These are phyloP conservation scores for Nidularia sp. DNA, from an alignment of 768 basidiomycete genomes.

Conservation along the genomic window DNA sequence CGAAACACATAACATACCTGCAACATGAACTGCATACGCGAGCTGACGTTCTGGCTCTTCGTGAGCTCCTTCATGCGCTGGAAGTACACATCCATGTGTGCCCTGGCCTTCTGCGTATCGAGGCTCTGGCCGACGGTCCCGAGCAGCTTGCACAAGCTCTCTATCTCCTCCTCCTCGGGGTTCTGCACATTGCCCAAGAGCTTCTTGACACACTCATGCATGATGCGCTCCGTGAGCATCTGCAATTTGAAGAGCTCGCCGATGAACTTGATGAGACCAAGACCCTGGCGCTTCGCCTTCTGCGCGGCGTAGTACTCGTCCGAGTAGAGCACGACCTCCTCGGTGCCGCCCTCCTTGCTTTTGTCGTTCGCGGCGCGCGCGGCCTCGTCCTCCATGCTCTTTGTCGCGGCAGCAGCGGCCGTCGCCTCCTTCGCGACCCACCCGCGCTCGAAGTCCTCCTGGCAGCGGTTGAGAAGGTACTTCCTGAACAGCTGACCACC, in stretches of 20 bases:
- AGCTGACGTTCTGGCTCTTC: conserved; percentile 69
- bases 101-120: conserved; percentile 76
- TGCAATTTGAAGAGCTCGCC: conserved; percentile 99
- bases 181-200: conserved; percentile 89
- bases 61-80: conserved; percentile 80
- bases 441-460: conserved; percentile 95
- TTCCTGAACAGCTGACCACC: conserved; percentile 96
- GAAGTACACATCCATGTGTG: conserved; percentile 93
- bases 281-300: conserved; percentile 95
- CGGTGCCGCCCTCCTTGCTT: conserved; percentile 40
- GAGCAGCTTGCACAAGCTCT: conserved; percentile 90
- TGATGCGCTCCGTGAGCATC: conserved; percentile 97
- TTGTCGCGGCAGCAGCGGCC: conserved; percentile 80
- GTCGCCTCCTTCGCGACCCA: conserved; percentile 89
- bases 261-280: conserved; percentile 96
- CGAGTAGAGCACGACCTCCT: conserved; percentile 79
- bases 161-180: conserved; percentile 97
- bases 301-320: conserved; percentile 96
- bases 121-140: conserved; percentile 83
- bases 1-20: conserved; percentile 52
- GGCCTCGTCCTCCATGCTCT: conserved; percentile 83
- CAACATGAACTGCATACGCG: conserved; percentile 94
- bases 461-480: conserved; percentile 94
- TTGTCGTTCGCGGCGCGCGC: conserved; percentile 64
- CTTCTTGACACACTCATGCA: conserved; percentile 98